Conservation (phyloP, 1,139 yeast species). For the Arxiozyma bovina region DNA sequence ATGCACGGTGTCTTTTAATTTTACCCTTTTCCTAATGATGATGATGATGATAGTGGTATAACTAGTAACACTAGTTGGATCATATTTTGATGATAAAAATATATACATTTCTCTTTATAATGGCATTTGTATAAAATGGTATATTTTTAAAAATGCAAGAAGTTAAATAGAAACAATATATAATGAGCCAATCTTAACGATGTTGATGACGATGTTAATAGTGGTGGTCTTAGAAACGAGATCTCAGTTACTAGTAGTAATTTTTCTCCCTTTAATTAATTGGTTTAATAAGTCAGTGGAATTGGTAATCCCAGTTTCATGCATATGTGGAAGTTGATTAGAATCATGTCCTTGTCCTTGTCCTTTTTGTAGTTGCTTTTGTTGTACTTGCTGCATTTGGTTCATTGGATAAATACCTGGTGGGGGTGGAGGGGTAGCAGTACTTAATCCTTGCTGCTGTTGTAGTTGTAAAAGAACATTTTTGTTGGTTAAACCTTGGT, state of each 20-base stretch:
- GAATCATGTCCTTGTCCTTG: not conserved
- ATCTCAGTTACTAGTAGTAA: slow-evolving; percentile 29
- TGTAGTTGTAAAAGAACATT: slow-evolving; percentile 13
- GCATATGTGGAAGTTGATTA: slow-evolving; percentile 3
- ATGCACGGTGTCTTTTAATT: too few relatives aligned
- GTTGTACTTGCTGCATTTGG: slow-evolving; percentile 17
- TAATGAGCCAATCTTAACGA: not conserved
- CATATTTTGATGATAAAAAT: not conserved
- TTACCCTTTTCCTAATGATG: too few relatives aligned
- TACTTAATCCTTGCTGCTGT: slow-evolving; percentile 16
- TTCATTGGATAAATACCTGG: slow-evolving; percentile 38
- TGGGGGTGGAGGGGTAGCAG: slow-evolving; percentile 35
- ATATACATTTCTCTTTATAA: too few relatives aligned
- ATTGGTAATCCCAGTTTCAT: slow-evolving; percentile 22
- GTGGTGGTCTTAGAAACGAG: not conserved
- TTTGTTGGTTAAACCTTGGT: slow-evolving; percentile 12
- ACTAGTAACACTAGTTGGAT: not conserved
- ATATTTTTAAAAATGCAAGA: not conserved
- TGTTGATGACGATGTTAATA: too few relatives aligned
- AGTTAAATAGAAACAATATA: not conserved
- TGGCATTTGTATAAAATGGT: not conserved
- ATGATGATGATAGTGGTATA: too few relatives aligned
- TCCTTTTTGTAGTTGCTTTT: slow-evolving; percentile 5
- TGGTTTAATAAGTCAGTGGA: slow-evolving; percentile 65
- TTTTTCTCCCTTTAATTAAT: slow-evolving; percentile 58